phyloP scores from a whole-genome alignment of 202 grass and related monocot genomes.

The Carex sylvatica region DNA sequence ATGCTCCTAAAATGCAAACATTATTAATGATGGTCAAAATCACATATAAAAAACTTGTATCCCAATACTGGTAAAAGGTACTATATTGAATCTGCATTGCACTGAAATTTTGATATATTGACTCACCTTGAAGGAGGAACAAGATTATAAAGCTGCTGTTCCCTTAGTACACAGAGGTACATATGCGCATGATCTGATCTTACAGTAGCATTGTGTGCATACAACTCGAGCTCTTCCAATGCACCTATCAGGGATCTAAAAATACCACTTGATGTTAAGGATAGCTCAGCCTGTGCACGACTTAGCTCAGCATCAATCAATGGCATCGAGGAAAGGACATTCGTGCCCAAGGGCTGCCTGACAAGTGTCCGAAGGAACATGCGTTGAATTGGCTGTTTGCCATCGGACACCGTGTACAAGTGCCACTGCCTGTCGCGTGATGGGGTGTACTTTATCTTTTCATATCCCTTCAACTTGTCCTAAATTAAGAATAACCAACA shows the following conservation, averaged over 20 bases:
- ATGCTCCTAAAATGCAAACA: slow-evolving; percentile 48
- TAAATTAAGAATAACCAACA: slow-evolving; percentile 25
- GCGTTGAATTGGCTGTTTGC: slow-evolving; percentile 55
- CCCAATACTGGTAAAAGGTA: slow-evolving; percentile 20
- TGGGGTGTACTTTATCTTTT: slow-evolving; percentile 78
- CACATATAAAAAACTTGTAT: not conserved
- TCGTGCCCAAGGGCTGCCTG: slow-evolving; percentile 72
- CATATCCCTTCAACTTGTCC: slow-evolving; percentile 87
- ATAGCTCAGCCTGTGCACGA: slow-evolving; percentile 48
- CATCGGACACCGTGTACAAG: slow-evolving; percentile 78
- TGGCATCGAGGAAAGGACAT: slow-evolving; percentile 33
- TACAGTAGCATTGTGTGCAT: slow-evolving; percentile 66
- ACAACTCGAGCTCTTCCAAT: slow-evolving; percentile 93
- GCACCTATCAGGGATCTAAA: slow-evolving; percentile 86
- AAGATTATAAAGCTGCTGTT: slow-evolving; percentile 72
- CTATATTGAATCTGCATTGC: slow-evolving; percentile 24
- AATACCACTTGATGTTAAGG: slow-evolving; percentile 80
- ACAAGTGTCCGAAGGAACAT: slow-evolving; percentile 96
- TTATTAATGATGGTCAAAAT: not conserved
- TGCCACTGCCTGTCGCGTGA: slow-evolving; percentile 97
- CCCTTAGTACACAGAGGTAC: slow-evolving; percentile 82
- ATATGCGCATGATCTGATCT: slow-evolving; percentile 92
- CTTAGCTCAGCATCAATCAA: slow-evolving; percentile 56
- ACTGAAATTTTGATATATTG: slow-evolving; percentile 13
- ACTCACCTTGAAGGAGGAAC: slow-evolving; percentile 84